Conservation (phyloP, 2,329 filamentous ascomycete species). For the Fusarium sp. region DNA sequence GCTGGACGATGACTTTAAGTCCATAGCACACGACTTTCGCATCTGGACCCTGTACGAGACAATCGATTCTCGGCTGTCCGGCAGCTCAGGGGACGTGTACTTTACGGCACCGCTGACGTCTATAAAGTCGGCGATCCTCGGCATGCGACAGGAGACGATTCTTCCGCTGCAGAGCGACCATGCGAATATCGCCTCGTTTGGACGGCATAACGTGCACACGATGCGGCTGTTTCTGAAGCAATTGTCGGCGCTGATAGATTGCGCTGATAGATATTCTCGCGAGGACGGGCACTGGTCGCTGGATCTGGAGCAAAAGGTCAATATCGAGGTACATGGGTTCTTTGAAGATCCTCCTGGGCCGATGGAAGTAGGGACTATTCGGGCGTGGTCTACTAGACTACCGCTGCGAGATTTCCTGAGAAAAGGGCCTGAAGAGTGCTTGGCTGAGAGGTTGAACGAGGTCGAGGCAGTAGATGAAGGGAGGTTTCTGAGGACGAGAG, state of each 20-base stretch:
- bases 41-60: conserved; percentile 74
- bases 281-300: conserved; percentile 57
- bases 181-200: conserved; percentile 65
- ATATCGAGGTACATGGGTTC: conserved; percentile 67
- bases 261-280: conserved; percentile 48
- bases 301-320: conserved; percentile 63
- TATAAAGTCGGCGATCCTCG: conserved; percentile 64
- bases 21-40: conserved; percentile 66
- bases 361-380: conserved; percentile 52
- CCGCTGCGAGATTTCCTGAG: conserved; percentile 65
- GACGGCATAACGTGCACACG: conserved; percentile 60
- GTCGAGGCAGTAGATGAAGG: conserved; percentile 48
- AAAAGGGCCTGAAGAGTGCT: conserved; percentile 65
- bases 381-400: conserved; percentile 63
- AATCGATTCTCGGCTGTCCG: conserved; percentile 66
- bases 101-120: conserved; percentile 70
- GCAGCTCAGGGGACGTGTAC: conserved; percentile 59
- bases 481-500: conserved; percentile 46
- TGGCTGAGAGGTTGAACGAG: conserved; percentile 63
- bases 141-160: conserved; percentile 62
- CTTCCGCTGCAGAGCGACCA: conserved; percentile 66
- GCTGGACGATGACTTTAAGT: conserved; percentile 65
- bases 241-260: conserved; percentile 48
- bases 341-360: conserved; percentile 63
- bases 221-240: conserved; percentile 56